Conservation (phyloP, 148 eudicot species). For the Oxyria digyna region DNA sequence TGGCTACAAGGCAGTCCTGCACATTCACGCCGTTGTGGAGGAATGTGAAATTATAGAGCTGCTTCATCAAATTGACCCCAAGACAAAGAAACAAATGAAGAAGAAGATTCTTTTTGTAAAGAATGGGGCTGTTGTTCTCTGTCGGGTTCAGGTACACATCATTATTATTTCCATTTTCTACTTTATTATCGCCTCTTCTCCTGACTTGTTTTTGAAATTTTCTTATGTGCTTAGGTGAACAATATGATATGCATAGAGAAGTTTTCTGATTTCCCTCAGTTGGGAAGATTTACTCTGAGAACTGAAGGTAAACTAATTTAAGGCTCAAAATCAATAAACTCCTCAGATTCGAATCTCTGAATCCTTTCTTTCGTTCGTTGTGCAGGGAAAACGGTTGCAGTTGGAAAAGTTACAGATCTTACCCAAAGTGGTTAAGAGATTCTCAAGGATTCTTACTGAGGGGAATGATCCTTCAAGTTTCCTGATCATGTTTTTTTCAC, state of each 20-base stretch:
- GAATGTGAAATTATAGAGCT: conserved; percentile 94
- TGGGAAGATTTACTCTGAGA: conserved; percentile 39
- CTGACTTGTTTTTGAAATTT: too few species aligned
- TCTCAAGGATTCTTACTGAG: too few species aligned
- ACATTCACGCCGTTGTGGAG: conserved; percentile 82
- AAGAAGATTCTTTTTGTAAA: conserved; percentile 80
- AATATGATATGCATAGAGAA: conserved; percentile 35
- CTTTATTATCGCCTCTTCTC: too few species aligned
- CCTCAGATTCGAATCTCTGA: not conserved
- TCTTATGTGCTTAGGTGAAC: conserved; percentile 13
- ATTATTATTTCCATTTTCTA: too few species aligned
- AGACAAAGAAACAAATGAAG: conserved; percentile 67
- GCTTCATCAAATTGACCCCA: conserved; percentile 64
- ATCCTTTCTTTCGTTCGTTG: not conserved
- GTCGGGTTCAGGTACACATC: conserved; percentile 72
- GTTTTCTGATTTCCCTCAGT: conserved; percentile 33
- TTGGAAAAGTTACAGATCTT: conserved; percentile 53
- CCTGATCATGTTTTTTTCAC: too few species aligned
- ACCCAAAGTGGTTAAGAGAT: too few species aligned
- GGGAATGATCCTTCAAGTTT: too few species aligned
- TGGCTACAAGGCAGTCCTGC: conserved; percentile 92
- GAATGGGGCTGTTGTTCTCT: conserved; percentile 58
- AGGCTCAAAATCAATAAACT: not conserved
- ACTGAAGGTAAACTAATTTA: conserved; percentile 27
- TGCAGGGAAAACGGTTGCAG: conserved; percentile 81